Evolutionary conservation across 148 eudicot species (phyloP).

Genomic region (Polygonum aviculare): DNA sequence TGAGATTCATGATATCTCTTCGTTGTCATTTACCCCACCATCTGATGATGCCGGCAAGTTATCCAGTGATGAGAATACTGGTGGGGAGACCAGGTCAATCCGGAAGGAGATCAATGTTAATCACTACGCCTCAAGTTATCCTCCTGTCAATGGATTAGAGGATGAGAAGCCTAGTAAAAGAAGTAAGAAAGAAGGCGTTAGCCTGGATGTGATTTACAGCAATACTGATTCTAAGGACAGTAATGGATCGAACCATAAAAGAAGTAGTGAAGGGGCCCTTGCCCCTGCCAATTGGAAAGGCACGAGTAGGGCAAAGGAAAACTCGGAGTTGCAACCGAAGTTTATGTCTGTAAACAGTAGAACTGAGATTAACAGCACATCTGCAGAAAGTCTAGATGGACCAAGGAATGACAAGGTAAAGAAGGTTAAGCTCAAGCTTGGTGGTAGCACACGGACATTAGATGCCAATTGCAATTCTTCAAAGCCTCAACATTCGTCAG

Average conservation of each 20-base stretch:
- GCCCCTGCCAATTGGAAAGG: conserved; percentile 32
- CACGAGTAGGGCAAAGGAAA: conserved; percentile 25
- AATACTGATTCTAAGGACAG: conserved; percentile 23
- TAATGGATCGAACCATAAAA: conserved; percentile 18
- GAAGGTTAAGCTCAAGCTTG: conserved; percentile 81
- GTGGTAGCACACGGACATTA: conserved; percentile 69
- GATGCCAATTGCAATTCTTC: conserved; percentile 43
- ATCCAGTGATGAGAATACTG: conserved; percentile 65
- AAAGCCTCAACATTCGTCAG: conserved; percentile 13
- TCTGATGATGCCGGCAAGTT: conserved; percentile 56
- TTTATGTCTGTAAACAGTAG: conserved; percentile 24
- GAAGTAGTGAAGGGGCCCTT: conserved; percentile 34
- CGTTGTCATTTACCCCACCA: conserved; percentile 48
- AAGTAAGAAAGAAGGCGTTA: conserved; percentile 39
- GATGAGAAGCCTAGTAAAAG: conserved; percentile 30
- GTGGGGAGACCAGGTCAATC: conserved; percentile 35
- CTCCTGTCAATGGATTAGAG: conserved; percentile 29
- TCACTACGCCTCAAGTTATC: conserved; percentile 43
- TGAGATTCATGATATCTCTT: conserved; percentile 37
- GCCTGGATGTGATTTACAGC: conserved; percentile 29
- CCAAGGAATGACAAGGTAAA: conserved; percentile 46
- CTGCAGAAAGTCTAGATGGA: conserved; percentile 18
- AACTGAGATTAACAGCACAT: conserved; percentile 25
- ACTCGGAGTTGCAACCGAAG: conserved; percentile 26
- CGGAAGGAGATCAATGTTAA: conserved; percentile 71